Evolutionary conservation across 345 rosid species (phyloP), one percentile per base, ranked within the genome.

Genomic region (Carallia brachiata): DNA sequence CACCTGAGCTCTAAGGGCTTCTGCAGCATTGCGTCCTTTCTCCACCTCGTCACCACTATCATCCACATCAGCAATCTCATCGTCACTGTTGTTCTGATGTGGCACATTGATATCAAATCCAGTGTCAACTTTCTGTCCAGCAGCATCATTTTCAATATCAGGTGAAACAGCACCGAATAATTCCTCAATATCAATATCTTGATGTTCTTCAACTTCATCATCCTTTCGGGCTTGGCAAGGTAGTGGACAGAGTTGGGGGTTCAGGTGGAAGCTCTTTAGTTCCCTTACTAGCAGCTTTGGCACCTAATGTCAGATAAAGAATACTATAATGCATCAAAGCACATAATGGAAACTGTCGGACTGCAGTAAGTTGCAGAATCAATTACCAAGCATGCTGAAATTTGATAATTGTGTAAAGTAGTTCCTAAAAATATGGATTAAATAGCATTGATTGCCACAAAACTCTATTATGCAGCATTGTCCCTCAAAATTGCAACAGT

Each of bases 61-160:
- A 37, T 93, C 98, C 60, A 93, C 97, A 68, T 92, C 96, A 52
- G 98, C 97, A 66, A 90, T 93, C 84, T 93, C 98, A 19, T 93
- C 97, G 12, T 82, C 96, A 15, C 74, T 66, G 57, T 86, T 75
- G 75, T 85, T 69, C 52, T 83, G 93, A 44, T 72, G 90, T 0
- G 85, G 92, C 70, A 79, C 63, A 62, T 82, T 70, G 36, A 19
- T 48, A n/a, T 75, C 80, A 59, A 59, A 36, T 37, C 71, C 88
- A 57, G 4, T 47, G 47, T 76, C 73, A 0, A 55, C 74, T 52
- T 77, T 85, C 7, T 59, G 77, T 60, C 77, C 88, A 6, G 74
- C 75, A 30, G 67, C n/a, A n/a, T n/a, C 28, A 39, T 80, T 75
- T 9, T 61, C 87, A 39, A 85, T 78, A 57, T 81, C 90, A 18